Percentiles rank a stretch among this genome's conserved stretches.
Evolutionary conservation across 805 yeast genomes (phyloP).

Genomic region (Debaryomyces hansenii): DNA sequence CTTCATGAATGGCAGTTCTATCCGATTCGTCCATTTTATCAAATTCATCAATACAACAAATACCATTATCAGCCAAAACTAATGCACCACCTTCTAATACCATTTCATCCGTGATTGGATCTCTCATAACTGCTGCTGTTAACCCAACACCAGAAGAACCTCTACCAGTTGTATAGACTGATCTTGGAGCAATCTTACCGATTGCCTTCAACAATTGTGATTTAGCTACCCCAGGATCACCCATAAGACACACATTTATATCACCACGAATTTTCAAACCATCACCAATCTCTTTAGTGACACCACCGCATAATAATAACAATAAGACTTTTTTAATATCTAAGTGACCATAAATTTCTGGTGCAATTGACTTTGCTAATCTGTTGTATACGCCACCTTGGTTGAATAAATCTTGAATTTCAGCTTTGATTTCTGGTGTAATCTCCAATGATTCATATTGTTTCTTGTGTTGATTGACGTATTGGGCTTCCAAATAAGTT

Average conservation of each 20-base stretch:
- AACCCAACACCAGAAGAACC: constrained; percentile 99
- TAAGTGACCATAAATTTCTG: constrained; percentile 92
- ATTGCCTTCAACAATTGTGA: constrained; percentile 92
- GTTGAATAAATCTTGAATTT: constrained; percentile 53
- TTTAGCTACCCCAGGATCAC: constrained; percentile 99
- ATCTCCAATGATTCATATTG: constrained; percentile 70
- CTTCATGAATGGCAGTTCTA: constrained; percentile 97
- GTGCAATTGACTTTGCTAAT: constrained; percentile 89
- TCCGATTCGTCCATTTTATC: constrained; percentile 98
- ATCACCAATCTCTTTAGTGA: constrained; percentile 90
- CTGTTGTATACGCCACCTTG: constrained; percentile 76
- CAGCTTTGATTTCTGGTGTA: constrained; percentile 53
- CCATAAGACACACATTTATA: constrained; percentile 93
- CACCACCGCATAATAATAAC: constrained; percentile 89
- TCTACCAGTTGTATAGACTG: constrained; percentile 96
- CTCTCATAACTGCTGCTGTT: constrained; percentile 98
- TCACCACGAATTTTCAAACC: constrained; percentile 98
- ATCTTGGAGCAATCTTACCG: constrained; percentile 90
- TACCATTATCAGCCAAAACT: constrained; percentile 95
- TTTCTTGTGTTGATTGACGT: constrained; percentile 82
- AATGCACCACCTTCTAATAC: constrained; percentile 97
- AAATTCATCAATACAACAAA: constrained; percentile 98
- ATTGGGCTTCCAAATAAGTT: constrained; percentile 87
- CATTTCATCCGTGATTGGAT: constrained; percentile 99
- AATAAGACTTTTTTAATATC: constrained; percentile 92